Percentiles rank a stretch among this genome's conserved stretches.
Conservation (phyloP, 805 yeast genomes). For the Kodamaea hsintzibuensis region DNA sequence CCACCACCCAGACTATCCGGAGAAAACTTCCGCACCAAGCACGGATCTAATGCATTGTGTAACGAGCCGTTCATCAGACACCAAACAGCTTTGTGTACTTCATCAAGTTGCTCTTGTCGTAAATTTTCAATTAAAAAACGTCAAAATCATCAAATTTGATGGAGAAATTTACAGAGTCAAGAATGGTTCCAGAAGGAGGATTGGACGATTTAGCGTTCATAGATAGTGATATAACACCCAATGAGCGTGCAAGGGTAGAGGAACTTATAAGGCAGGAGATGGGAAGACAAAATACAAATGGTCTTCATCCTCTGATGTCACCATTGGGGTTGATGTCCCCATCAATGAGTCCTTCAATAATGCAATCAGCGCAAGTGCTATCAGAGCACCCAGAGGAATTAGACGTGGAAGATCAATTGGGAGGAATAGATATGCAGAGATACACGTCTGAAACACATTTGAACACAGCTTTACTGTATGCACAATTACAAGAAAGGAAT, state of each 20-base stretch:
- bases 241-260: conserved; percentile 38
- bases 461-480: conserved; percentile 42
- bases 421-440: conserved; percentile 34
- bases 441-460: conserved; percentile 18
- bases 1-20: background rate
- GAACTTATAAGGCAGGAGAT: conserved; percentile 31
- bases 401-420: background rate
- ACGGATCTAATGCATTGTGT: background rate
- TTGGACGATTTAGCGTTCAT: conserved; percentile 7
- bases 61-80: background rate
- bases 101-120: background rate
- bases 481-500: conserved; percentile 41
- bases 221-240: conserved; percentile 9
- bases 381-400: background rate
- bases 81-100: background rate
- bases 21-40: background rate
- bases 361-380: background rate
- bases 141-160: background rate
- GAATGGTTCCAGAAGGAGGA: conserved; percentile 1
- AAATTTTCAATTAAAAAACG: background rate
- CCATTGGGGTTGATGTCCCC: background rate
- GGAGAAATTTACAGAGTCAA: background rate
- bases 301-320: conserved; percentile 4
- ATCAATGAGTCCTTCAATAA: background rate
- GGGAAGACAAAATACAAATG: conserved; percentile 10